Evolutionary conservation across 2,329 filamentous ascomycete species (phyloP).

Genomic region (Stagonosporopsis vannaccii): DNA sequence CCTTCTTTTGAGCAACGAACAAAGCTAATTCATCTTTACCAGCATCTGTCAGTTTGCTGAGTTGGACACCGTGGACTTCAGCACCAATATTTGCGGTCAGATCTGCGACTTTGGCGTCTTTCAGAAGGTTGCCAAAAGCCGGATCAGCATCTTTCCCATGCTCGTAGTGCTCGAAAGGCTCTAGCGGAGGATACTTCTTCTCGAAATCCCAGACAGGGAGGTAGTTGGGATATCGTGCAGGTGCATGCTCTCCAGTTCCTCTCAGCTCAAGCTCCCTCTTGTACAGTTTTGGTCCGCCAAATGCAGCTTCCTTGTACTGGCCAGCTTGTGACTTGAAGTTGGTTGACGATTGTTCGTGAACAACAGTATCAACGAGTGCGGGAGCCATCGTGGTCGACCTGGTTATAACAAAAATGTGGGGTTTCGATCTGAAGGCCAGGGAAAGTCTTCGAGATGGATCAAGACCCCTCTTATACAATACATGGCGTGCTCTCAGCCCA

Average conservation of each 20-base stretch:
- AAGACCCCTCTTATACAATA: slow-evolving; percentile 24
- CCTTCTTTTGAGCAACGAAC: slow-evolving; percentile 77
- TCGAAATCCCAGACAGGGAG: slow-evolving; percentile 75
- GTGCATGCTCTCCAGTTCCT: slow-evolving; percentile 61
- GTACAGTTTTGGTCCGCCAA: slow-evolving; percentile 52
- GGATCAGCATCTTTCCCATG: slow-evolving; percentile 78
- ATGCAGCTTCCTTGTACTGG: slow-evolving; percentile 53
- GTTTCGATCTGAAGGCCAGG: slow-evolving; percentile 1
- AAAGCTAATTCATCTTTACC: slow-evolving; percentile 80
- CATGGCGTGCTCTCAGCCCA: slow-evolving; percentile 1
- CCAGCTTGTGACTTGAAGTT: slow-evolving; percentile 45
- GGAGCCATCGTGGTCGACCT: slow-evolving; percentile 49
- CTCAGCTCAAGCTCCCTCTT: slow-evolving; percentile 61
- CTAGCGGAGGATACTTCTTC: slow-evolving; percentile 66
- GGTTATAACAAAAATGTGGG: neutral
- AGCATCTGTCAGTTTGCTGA: slow-evolving; percentile 70
- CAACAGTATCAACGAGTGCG: slow-evolving; percentile 49
- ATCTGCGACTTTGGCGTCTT: slow-evolving; percentile 61
- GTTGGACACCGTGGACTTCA: slow-evolving; percentile 74
- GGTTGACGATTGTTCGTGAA: slow-evolving; percentile 30
- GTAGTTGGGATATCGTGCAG: slow-evolving; percentile 74
- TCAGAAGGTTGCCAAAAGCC: slow-evolving; percentile 71
- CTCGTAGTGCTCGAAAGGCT: slow-evolving; percentile 75
- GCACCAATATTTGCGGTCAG: slow-evolving; percentile 78
- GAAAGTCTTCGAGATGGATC: neutral